These are phyloP conservation scores for Marsdenia floribunda DNA, from an alignment of 257 asterid genomes.

Conservation along the genomic window DNA sequence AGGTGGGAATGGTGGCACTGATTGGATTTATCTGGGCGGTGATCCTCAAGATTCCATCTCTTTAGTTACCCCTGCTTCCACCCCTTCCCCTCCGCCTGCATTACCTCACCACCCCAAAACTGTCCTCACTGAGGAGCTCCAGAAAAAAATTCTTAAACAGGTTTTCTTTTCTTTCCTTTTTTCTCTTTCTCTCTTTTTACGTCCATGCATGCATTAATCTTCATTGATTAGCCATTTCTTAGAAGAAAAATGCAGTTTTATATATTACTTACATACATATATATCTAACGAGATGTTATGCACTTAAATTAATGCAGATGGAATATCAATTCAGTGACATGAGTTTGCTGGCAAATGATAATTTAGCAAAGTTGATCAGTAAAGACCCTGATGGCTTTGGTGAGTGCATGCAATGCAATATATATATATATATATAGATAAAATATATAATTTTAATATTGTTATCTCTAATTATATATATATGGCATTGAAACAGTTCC, in stretches of 20 bases:
- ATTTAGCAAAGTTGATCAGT: slow-evolving; percentile 63
- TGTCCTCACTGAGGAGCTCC: slow-evolving; percentile 60
- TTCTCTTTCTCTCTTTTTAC: no score
- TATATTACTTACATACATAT: no score
- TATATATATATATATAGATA: neutral
- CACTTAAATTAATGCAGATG: slow-evolving; percentile 39
- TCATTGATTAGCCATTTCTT: neutral
- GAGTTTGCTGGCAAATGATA: slow-evolving; percentile 94
- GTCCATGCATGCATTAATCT: neutral
- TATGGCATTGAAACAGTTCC: slow-evolving; percentile 48
- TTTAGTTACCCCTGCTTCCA: slow-evolving; percentile 17
- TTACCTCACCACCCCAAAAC: slow-evolving; percentile 28
- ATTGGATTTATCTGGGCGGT: slow-evolving; percentile 37
- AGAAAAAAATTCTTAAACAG: slow-evolving; percentile 80
- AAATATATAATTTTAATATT: neutral
- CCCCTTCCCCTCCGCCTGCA: neutral
- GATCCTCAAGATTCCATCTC: slow-evolving; percentile 40
- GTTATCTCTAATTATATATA: neutral
- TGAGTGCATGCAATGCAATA: slow-evolving; percentile 26
- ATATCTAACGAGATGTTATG: neutral
- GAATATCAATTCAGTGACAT: slow-evolving; percentile 93
- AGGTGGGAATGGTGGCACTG: slow-evolving; percentile 36
- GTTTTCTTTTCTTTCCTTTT: slow-evolving; percentile 18
- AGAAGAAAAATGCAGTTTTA: neutral
- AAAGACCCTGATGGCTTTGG: slow-evolving; percentile 93